These are phyloP conservation scores for Silene latifolia DNA, from an alignment of 148 eudicot species.

Conservation along the genomic window DNA sequence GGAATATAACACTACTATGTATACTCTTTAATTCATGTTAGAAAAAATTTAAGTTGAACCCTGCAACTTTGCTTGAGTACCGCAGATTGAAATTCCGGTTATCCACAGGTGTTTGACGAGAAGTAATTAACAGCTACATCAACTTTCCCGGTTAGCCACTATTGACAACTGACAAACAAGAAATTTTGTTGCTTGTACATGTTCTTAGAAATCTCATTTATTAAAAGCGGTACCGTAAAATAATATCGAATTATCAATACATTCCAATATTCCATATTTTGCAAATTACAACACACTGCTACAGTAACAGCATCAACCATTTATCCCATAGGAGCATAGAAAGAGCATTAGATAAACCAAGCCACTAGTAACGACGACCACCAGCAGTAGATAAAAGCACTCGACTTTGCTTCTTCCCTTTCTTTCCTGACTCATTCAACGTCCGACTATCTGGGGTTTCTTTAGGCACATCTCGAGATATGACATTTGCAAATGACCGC, in stretches of 20 bases:
- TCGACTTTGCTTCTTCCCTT: slow-evolving; percentile 75
- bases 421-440: slow-evolving; percentile 57
- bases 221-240: too few relatives aligned
- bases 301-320: neutral
- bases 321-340: neutral
- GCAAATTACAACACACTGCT: slow-evolving; percentile 10
- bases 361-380: slow-evolving; percentile 74
- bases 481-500: slow-evolving; percentile 70
- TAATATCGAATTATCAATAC: neutral
- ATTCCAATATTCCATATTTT: neutral
- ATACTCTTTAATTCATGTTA: too few relatives aligned
- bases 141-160: too few relatives aligned
- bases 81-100: too few relatives aligned
- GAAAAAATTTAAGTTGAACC: too few relatives aligned
- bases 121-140: too few relatives aligned
- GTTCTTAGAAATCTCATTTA: too few relatives aligned
- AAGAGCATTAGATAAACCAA: neutral
- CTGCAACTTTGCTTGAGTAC: too few relatives aligned
- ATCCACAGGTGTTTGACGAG: too few relatives aligned
- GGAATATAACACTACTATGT: too few relatives aligned
- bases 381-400: slow-evolving; percentile 88
- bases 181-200: too few relatives aligned
- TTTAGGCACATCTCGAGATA: slow-evolving; percentile 47
- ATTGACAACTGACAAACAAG: too few relatives aligned
- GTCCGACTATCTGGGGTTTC: slow-evolving; percentile 34